Evolutionary conservation across 306 rosid species (phyloP), one percentile per base, ranked within the genome.

Genomic region (Albizia julibrissin): DNA sequence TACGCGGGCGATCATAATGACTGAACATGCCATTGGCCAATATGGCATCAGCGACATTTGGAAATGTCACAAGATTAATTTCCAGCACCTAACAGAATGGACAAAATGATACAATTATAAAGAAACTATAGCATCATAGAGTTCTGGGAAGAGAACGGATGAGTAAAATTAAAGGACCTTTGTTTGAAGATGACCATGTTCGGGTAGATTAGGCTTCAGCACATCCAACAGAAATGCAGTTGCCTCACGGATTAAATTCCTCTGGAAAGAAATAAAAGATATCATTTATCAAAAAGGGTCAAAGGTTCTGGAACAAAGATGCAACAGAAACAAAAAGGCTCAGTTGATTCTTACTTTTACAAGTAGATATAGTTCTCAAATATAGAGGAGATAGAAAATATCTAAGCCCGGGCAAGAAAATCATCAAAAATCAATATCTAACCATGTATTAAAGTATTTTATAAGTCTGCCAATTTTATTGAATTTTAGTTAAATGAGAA

Each of bases 21-120:
- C 92, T 90, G 87, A 94, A 94, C 98, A 94, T 94, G 84, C 98
- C 98, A 86, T 94, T 94, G 61, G 98, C 98, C 82, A 94, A 89
- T 83, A 94, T 92, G 44, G 98, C 98, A 82, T 94, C 98, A 58
- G 98, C 98, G 40, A 94, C 98, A 87, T 94, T 94, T 40, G 98
- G 98, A 84, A 94, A 94, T 34, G 98, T 91, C 84, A 94, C 98
- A 73, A 94, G 90, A 91, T 94, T 94, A 86, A 94, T 94, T 76
- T 94, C 98, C 84, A 94, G 87, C 86, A 94, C 98, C 98, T 94
- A 87, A 40, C 33, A 73, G 44, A 70, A 33, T 46, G 69, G 27
- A 77, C 84, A 83, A 65, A 26, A 49, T 71, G 43, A 80, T 68
- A 72, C 19, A 75, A 34, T 6, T 47, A 69, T 43, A 22, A 49